Percentiles rank a stretch among this genome's conserved stretches.
phyloP scores from a whole-genome alignment of 2,329 filamentous ascomycete species.

The Fusarium anguioides region DNA sequence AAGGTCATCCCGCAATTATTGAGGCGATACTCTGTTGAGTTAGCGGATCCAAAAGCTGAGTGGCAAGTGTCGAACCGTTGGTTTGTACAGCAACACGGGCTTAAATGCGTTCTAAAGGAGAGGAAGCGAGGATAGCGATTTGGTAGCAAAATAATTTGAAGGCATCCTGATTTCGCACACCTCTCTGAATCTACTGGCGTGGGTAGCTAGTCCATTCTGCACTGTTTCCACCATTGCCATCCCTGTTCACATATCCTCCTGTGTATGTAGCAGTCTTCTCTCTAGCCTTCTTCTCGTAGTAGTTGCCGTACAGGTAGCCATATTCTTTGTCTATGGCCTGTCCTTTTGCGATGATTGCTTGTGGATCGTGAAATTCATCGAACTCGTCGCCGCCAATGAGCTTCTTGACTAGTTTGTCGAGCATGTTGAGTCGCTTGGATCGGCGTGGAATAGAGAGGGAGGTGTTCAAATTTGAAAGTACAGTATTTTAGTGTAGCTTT shows the following conservation, averaged over 20 bases:
- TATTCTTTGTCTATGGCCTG: not conserved
- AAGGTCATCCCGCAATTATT: not conserved
- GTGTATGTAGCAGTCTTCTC: fast-evolving
- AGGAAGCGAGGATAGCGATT: no score
- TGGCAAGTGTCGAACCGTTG: not conserved
- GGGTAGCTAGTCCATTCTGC: not conserved
- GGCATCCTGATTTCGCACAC: no score
- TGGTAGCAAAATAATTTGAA: no score
- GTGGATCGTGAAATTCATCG: not conserved
- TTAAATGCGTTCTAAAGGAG: not conserved
- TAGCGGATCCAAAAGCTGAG: not conserved
- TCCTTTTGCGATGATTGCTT: not conserved
- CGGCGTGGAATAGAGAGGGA: fast-evolving
- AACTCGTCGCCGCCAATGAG: not conserved
- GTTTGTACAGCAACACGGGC: not conserved
- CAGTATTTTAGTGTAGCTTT: no score
- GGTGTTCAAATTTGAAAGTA: no score
- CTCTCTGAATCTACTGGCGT: not conserved
- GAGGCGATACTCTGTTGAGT: not conserved
- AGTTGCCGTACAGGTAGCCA: not conserved
- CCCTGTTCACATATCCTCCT: fast-evolving
- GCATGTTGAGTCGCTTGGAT: not conserved
- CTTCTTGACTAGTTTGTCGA: not conserved
- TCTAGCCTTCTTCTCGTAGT: not conserved
- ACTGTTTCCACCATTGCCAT: fast-evolving